Conservation (phyloP, 2,329 filamentous ascomycete genomes). For the Cladophialophora psammophila region DNA sequence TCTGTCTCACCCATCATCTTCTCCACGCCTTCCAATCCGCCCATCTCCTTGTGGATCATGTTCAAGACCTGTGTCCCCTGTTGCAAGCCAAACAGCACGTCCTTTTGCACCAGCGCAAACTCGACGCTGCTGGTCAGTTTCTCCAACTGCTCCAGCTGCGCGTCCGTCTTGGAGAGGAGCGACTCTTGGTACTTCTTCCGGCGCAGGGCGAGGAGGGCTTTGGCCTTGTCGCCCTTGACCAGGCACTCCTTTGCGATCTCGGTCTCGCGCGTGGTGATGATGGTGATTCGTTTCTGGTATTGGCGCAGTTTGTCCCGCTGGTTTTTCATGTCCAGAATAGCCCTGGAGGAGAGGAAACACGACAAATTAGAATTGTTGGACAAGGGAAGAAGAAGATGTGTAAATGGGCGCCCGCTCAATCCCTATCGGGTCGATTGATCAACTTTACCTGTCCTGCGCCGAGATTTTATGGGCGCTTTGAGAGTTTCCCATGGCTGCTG, state of each 20-base stretch:
- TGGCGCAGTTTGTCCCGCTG: slow-evolving; percentile 97
- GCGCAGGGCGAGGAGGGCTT: slow-evolving; percentile 85
- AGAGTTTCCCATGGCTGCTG: slow-evolving; percentile 67
- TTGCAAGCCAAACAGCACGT: slow-evolving; percentile 89
- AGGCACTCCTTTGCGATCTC: slow-evolving; percentile 85
- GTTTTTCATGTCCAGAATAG: slow-evolving; percentile 95
- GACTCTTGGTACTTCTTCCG: slow-evolving; percentile 97
- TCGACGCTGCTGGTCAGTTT: slow-evolving; percentile 87
- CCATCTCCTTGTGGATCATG: slow-evolving; percentile 95
- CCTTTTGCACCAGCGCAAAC: slow-evolving; percentile 96
- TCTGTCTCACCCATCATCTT: slow-evolving; percentile 92
- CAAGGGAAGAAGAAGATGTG: too few relatives aligned
- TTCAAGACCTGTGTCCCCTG: slow-evolving; percentile 89
- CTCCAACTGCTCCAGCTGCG: slow-evolving; percentile 92
- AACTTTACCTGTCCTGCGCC: slow-evolving; percentile 81
- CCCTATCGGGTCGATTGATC: not conserved
- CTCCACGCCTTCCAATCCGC: slow-evolving; percentile 90
- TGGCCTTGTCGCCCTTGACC: slow-evolving; percentile 76
- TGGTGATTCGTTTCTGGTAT: slow-evolving; percentile 88
- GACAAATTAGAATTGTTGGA: not conserved
- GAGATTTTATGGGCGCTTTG: slow-evolving; percentile 71
- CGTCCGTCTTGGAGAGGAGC: slow-evolving; percentile 85
- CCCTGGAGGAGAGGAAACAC: slow-evolving; percentile 62
- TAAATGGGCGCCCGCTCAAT: too few relatives aligned
- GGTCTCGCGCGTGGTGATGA: slow-evolving; percentile 86